These are phyloP conservation scores for Phytopythium montanum DNA, from an alignment of 352 stramenopile species.

Conservation along the genomic window DNA sequence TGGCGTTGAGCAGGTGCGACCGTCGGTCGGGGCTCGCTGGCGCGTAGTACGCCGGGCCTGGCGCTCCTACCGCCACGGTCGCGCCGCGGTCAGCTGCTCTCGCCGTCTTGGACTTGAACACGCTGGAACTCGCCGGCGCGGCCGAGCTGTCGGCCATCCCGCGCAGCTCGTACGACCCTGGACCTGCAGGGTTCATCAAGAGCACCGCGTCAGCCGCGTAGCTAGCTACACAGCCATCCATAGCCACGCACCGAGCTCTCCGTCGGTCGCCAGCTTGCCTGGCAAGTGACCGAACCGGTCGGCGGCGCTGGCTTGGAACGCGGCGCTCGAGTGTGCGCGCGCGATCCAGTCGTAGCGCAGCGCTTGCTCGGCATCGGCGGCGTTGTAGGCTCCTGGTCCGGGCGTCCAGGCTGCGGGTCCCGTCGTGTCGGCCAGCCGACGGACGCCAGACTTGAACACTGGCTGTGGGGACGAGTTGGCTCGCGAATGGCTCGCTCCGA, in stretches of 20 bases:
- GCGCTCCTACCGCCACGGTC: conserved; percentile 13
- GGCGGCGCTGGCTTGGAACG: conserved; percentile 46
- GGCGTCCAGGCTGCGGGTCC: conserved; percentile 29
- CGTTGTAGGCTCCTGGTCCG: conserved; percentile 64
- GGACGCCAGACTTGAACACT: conserved; percentile 64
- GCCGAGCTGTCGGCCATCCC: conserved; percentile 21
- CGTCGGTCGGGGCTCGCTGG: conserved; percentile 46
- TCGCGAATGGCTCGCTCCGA: conserved; percentile 21
- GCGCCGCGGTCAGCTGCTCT: conserved; percentile 13
- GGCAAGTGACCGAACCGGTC: conserved; percentile 57
- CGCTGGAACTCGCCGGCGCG: conserved; percentile 19
- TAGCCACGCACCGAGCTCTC: conserved; percentile 35
- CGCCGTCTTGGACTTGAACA: conserved; percentile 39
- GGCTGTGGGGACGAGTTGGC: conserved; percentile 31
- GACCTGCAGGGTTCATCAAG: conserved; percentile 30
- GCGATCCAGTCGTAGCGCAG: conserved; percentile 69
- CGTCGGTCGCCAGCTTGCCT: conserved; percentile 32
- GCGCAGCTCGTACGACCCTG: conserved; percentile 46
- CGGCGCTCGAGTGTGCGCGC: conserved; percentile 50
- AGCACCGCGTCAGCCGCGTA: conserved; percentile 3
- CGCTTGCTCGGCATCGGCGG: conserved; percentile 54
- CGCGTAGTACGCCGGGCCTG: conserved; percentile 67
- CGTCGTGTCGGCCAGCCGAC: conserved; percentile 24
- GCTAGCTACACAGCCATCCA: neutral
- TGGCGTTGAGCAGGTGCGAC: conserved; percentile 70